A percentile compares a stretch with the other conserved stretches of the same genome.
Conservation (phyloP, 345 rosid species). For the Salix arbutifolia region DNA sequence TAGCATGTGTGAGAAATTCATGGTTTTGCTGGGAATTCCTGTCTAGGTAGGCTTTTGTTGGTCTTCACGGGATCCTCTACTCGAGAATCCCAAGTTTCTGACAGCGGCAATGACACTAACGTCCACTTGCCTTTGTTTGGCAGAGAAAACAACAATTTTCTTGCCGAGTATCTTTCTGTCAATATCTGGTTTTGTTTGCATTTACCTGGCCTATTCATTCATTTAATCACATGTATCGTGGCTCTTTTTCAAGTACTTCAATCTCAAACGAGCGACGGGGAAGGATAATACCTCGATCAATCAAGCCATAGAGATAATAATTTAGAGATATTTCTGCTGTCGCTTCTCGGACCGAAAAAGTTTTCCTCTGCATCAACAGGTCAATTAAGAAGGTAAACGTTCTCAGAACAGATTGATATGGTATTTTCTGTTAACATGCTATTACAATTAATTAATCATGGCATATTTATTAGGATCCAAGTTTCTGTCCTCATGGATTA, state of each 20-base stretch:
- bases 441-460: no score
- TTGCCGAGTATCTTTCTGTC: constrained; percentile 32
- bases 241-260: no score
- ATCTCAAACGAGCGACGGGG: background rate
- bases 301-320: background rate
- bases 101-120: constrained; percentile 11
- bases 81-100: constrained; percentile 9
- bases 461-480: background rate
- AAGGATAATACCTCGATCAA: no score
- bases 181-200: constrained; percentile 11
- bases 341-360: background rate
- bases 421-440: background rate
- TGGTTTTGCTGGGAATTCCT: constrained; percentile 14
- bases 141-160: constrained; percentile 19
- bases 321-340: background rate
- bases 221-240: constrained; percentile 12
- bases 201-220: constrained; percentile 15
- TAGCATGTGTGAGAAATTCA: constrained; percentile 32
- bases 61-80: constrained; percentile 24
- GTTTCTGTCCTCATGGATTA: background rate
- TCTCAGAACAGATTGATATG: background rate
- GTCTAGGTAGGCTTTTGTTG: background rate
- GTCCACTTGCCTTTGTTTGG: constrained; percentile 31
- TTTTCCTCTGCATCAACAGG: background rate
- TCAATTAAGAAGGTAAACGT: background rate